phyloP scores from a whole-genome alignment of 2,329 filamentous ascomycete species.

The Trichoderma sp. region DNA sequence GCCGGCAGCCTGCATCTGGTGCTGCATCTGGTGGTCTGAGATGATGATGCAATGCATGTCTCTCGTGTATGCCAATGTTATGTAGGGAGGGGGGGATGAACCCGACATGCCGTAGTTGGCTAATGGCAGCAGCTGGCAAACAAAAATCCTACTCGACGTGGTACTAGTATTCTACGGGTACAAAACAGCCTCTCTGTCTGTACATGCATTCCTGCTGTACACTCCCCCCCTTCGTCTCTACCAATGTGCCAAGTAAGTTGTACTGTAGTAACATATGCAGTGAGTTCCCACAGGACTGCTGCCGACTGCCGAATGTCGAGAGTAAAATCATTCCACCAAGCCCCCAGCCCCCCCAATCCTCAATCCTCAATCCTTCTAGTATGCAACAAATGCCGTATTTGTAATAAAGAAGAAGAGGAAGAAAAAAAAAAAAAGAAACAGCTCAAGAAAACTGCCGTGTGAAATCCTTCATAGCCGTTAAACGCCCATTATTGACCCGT shows the following conservation, averaged over 20 bases:
- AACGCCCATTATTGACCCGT: constrained; percentile 29
- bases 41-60: constrained; percentile 1
- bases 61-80: not conserved
- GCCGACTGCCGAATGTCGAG: not conserved
- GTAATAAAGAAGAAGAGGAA: not conserved
- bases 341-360: too few relatives aligned
- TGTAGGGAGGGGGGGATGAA: not conserved
- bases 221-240: not conserved
- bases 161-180: not conserved
- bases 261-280: not conserved
- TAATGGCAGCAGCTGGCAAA: not conserved
- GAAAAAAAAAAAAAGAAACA: constrained; percentile 20
- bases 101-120: not conserved
- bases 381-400: not conserved
- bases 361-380: not conserved
- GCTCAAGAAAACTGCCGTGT: constrained; percentile 32
- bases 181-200: not conserved
- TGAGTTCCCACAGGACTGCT: not conserved
- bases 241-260: not conserved
- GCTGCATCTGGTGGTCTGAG: not conserved
- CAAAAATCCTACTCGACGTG: not conserved
- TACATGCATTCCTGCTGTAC: not conserved
- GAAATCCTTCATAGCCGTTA: constrained; percentile 36
- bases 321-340: not conserved
- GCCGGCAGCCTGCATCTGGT: not conserved